These are phyloP conservation scores for Zygosaccharomyces lentus DNA, from an alignment of 805 yeast genomes.

Conservation along the genomic window DNA sequence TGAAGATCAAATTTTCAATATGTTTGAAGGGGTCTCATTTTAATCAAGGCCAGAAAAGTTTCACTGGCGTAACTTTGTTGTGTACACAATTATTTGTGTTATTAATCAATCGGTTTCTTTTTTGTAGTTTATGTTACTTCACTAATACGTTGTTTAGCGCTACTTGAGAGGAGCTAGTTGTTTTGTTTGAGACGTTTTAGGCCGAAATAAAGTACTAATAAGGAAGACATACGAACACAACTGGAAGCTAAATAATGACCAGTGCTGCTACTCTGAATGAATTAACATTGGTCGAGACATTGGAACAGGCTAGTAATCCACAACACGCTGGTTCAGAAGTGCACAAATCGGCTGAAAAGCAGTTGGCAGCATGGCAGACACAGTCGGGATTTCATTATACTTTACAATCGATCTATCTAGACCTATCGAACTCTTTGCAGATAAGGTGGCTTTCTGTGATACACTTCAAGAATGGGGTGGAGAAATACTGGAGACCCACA, in stretches of 20 bases:
- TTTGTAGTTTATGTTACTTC: background rate
- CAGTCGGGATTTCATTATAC: constrained; percentile 54
- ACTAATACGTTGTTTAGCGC: background rate
- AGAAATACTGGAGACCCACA: constrained; percentile 76
- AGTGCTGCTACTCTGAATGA: constrained; percentile 22
- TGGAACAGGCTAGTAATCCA: constrained; percentile 48
- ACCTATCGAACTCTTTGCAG: constrained; percentile 54
- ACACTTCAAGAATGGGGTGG: constrained; percentile 83
- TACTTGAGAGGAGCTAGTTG: background rate
- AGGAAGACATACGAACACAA: background rate
- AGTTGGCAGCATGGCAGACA: constrained; percentile 65
- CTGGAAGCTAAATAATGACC: constrained; percentile 5
- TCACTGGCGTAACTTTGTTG: background rate
- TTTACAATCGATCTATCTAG: constrained; percentile 59
- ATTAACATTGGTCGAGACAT: constrained; percentile 34
- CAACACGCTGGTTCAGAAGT: constrained; percentile 43
- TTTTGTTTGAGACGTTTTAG: too few relatives aligned
- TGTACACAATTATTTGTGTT: background rate
- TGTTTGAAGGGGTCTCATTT: background rate
- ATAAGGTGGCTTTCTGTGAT: constrained; percentile 84
- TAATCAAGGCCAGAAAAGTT: background rate
- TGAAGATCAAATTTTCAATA: constrained; percentile 2
- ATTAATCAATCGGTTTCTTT: background rate
- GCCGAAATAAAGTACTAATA: background rate
- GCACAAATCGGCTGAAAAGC: constrained; percentile 65